phyloP scores from a whole-genome alignment of 441 rosid species.

The Brassica balearica region DNA sequence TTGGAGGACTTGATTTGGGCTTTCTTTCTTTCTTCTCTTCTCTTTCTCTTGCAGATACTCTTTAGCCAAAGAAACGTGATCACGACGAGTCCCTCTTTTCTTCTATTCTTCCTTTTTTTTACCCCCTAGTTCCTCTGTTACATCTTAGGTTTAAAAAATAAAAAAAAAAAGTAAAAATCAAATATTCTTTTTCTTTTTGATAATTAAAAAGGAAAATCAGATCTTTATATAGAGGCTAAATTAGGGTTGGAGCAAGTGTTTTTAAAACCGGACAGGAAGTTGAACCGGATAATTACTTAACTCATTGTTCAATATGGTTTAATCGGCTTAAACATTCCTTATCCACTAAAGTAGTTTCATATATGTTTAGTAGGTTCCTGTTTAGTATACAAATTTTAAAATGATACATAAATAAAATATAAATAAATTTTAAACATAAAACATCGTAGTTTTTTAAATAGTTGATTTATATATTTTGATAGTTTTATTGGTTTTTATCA shows the following conservation, averaged over 20 bases:
- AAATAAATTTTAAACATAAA: too few relatives aligned
- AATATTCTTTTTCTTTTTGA: not conserved
- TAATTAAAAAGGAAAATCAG: not conserved
- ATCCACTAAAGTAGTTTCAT: too few relatives aligned
- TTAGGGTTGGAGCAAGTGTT: not conserved
- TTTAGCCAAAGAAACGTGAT: conserved; percentile 36
- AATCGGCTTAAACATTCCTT: too few relatives aligned
- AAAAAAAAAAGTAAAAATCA: not conserved
- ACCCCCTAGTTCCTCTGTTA: not conserved
- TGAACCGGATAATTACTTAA: too few relatives aligned
- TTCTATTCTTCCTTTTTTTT: conserved; percentile 12
- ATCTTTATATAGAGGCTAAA: not conserved
- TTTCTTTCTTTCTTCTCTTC: conserved; percentile 24
- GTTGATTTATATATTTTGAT: too few relatives aligned
- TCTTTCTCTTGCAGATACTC: conserved; percentile 6
- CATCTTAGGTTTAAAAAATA: not conserved
- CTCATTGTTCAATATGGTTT: too few relatives aligned
- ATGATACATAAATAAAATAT: too few relatives aligned
- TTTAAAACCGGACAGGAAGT: too few relatives aligned
- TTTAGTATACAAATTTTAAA: too few relatives aligned
- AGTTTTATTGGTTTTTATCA: too few relatives aligned
- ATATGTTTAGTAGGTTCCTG: too few relatives aligned
- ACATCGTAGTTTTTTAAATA: too few relatives aligned
- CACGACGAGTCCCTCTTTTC: conserved; percentile 24
- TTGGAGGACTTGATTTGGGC: conserved; percentile 25